These are phyloP conservation scores for Cystofilobasidium macerans DNA, from an alignment of 768 basidiomycete species.

Conservation along the genomic window DNA sequence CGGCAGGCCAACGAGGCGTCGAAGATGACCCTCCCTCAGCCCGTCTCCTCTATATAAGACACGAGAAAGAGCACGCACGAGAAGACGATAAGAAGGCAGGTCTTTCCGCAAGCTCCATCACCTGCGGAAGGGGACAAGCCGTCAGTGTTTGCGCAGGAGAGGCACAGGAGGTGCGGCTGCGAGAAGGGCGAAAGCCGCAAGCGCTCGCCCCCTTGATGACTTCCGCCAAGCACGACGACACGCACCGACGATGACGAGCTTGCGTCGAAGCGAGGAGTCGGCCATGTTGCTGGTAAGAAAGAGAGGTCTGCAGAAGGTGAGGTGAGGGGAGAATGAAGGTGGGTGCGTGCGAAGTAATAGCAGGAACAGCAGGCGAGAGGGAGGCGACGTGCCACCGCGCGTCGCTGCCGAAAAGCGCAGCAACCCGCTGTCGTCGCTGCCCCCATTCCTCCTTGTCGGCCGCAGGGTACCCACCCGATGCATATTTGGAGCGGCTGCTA, in stretches of 20 bases:
- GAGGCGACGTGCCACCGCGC: too few species aligned
- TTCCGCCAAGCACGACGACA: not conserved
- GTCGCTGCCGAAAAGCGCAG: too few species aligned
- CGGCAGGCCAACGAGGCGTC: too few species aligned
- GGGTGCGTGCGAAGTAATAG: not conserved
- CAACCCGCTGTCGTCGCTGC: too few species aligned
- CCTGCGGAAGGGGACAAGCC: not conserved
- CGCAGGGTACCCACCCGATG: too few species aligned
- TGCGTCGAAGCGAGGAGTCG: not conserved
- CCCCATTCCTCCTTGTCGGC: too few species aligned
- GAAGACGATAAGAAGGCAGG: slow-evolving; percentile 28
- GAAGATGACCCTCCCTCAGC: too few species aligned
- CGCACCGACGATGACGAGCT: slow-evolving; percentile 1
- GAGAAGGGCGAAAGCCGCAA: not conserved
- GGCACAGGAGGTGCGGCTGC: not conserved
- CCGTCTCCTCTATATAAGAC: too few species aligned
- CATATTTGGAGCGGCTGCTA: too few species aligned
- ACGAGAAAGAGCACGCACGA: slow-evolving; percentile 11
- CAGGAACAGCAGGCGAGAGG: too few species aligned
- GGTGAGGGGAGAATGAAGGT: not conserved
- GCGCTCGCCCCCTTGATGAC: too few species aligned
- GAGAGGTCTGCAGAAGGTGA: not conserved
- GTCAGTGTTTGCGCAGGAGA: not conserved
- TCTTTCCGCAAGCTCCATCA: slow-evolving; percentile 87
- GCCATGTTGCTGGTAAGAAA: not conserved